Base-by-base conservation (phyloP, 805 yeast species). In the Kodamaea lidongshanica region DNA sequence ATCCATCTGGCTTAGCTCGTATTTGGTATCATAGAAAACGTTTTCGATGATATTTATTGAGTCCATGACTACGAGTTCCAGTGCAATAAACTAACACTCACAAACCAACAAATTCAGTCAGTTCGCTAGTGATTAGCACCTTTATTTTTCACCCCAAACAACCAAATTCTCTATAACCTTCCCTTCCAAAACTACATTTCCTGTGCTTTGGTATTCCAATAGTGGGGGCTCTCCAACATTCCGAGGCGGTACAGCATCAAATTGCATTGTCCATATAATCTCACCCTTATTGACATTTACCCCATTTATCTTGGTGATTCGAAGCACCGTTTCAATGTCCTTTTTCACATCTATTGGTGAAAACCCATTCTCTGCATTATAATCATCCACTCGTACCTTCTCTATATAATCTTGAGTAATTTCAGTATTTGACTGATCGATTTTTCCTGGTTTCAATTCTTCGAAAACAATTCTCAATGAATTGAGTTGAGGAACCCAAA, bases 401-500 rank as follows among this genome's bases (percentile, higher is more conserved):
- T 34, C 28, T 2, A 60, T 34, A 32, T 44, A 53, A 6, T 54
- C 52, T 6, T 38, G 31, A 2, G 57, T 50, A 6, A 70, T 49
- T 6, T 41, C 27, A 1, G 42, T 37, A 27, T 72, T 72, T 13
- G 35, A 35, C 1, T 52, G 28, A 38, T 76, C 79, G 10, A 72
- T 36, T 1, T 46, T 33, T 0, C 69, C 70, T 1, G 54, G 43
- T 6, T 33, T 35, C 12, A 76, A 36, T 13, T 56, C 52, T 48
- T 79, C 86, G 19, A 77, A 33, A 4, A 51, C 46, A 10, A 75
- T 23, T 24, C 76, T 53, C 4, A 70, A 39, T 3, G 77, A 67
- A 7, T 52, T 48, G 3, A 74, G 38, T 9, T 50, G 45, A 1
- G 62, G 63, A 20, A 71, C 39, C 60, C 64, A 67, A 19, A 61